These are phyloP conservation scores for Vitis hybrid DNA, from an alignment of 177 flowering plant species.

Conservation along the genomic window DNA sequence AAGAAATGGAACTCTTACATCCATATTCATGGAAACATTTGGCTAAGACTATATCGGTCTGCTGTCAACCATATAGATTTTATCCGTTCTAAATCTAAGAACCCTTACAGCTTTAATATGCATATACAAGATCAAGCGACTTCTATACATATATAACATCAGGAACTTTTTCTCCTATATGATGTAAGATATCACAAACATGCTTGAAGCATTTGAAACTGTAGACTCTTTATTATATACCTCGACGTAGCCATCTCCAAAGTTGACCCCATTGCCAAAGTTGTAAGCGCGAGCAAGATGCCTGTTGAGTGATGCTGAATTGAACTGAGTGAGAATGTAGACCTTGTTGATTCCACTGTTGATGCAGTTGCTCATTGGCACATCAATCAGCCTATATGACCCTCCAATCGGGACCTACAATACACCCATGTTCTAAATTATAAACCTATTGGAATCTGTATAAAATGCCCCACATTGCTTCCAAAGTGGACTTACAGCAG, in stretches of 20 bases:
- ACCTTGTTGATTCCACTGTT: slow-evolving; percentile 96
- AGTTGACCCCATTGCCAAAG: slow-evolving; percentile 67
- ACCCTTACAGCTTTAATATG: too few relatives aligned
- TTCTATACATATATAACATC: too few relatives aligned
- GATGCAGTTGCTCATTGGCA: slow-evolving; percentile 99
- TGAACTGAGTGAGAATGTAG: slow-evolving; percentile 92
- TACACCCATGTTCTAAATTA: not conserved
- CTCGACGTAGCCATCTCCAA: slow-evolving; percentile 94
- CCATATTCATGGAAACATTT: too few relatives aligned
- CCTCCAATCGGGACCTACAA: slow-evolving; percentile 94
- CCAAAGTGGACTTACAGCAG: slow-evolving; percentile 54
- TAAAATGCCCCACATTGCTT: not conserved
- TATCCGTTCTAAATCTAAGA: too few relatives aligned
- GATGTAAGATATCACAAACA: too few relatives aligned
- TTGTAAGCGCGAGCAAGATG: slow-evolving; percentile 82
- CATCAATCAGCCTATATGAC: slow-evolving; percentile 89
- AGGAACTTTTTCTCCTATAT: too few relatives aligned
- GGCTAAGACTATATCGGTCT: too few relatives aligned
- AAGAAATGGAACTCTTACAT: not conserved
- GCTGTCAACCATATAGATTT: too few relatives aligned
- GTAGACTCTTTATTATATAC: slow-evolving; percentile 23
- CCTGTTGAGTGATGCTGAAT: slow-evolving; percentile 92
- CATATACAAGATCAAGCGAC: too few relatives aligned
- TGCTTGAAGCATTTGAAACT: too few relatives aligned
- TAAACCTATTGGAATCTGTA: not conserved